A percentile compares a stretch with the other conserved stretches of the same genome.
These are phyloP conservation scores for Epichloe bromicola DNA, from an alignment of 2,329 filamentous ascomycete genomes.

Conservation along the genomic window DNA sequence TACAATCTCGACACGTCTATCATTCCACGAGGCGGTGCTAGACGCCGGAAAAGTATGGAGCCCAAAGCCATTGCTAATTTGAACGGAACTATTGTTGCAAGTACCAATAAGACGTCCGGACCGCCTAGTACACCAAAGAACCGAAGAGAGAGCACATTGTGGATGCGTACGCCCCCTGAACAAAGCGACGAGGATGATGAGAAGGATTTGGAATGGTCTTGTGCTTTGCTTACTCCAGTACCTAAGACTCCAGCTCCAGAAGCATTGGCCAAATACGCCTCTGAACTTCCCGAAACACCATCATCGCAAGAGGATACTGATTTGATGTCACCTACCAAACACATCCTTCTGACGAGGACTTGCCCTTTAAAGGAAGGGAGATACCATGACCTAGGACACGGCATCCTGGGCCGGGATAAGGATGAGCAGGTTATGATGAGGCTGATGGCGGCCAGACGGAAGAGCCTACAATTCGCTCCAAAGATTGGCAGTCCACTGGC, in stretches of 20 bases:
- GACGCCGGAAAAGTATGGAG: conserved; percentile 72
- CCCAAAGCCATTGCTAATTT: conserved; percentile 55
- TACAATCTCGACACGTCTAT: conserved; percentile 57
- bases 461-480: conserved; percentile 67
- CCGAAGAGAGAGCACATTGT: conserved; percentile 40
- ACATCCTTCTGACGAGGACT: conserved; percentile 34
- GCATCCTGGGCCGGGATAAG: conserved; percentile 35
- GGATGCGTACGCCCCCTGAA: conserved; percentile 42
- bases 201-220: conserved; percentile 27
- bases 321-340: conserved; percentile 19
- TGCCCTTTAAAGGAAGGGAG: conserved; percentile 38
- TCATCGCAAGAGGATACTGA: conserved; percentile 21
- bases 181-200: conserved; percentile 24
- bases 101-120: conserved; percentile 24
- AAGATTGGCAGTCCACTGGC: conserved; percentile 61
- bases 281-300: conserved; percentile 35
- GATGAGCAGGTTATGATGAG: conserved; percentile 46
- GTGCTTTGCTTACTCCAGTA: conserved; percentile 38
- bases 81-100: conserved; percentile 48
- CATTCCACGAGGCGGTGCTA: conserved; percentile 55
- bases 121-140: conserved; percentile 35
- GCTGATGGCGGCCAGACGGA: conserved; percentile 58
- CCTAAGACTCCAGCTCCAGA: conserved; percentile 47
- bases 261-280: conserved; percentile 37
- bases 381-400: conserved; percentile 27